Percentiles rank a stretch among this genome's conserved stretches.
These are phyloP conservation scores for Lactifluus echinatus DNA, from an alignment of 768 basidiomycete species.

Conservation along the genomic window DNA sequence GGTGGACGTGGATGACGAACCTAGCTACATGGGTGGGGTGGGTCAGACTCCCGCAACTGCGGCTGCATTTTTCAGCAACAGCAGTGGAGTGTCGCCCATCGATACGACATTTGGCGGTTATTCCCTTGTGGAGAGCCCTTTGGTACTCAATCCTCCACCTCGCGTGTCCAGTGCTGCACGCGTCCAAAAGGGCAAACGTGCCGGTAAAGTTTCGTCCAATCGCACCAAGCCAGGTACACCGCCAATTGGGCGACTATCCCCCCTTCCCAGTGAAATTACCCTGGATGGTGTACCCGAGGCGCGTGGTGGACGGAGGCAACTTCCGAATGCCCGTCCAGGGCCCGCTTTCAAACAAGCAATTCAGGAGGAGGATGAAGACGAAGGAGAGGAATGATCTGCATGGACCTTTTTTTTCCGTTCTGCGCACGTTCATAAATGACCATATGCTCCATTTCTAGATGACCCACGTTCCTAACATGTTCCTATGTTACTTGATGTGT, in stretches of 20 bases:
- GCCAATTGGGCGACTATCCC: constrained; percentile 51
- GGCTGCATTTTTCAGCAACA: constrained; percentile 5
- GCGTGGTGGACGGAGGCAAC: constrained; percentile 53
- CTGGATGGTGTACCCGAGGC: constrained; percentile 41
- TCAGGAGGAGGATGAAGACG: constrained; percentile 81
- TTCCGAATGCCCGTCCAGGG: constrained; percentile 51
- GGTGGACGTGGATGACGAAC: constrained; percentile 82
- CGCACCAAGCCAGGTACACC: constrained; percentile 49
- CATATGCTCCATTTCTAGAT: constrained; percentile 8
- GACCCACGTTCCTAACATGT: background rate
- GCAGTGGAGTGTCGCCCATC: constrained; percentile 11
- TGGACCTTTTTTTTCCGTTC: background rate
- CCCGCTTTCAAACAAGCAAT: constrained; percentile 64
- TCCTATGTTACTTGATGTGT: constrained; percentile 3
- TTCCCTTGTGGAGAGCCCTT: constrained; percentile 4
- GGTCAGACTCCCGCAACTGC: constrained; percentile 40
- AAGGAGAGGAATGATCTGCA: constrained; percentile 42
- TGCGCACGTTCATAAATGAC: background rate
- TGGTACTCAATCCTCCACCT: constrained; percentile 27
- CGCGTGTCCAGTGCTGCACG: constrained; percentile 18
- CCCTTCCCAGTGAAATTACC: constrained; percentile 43
- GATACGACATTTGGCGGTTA: constrained; percentile 9
- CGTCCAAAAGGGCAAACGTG: constrained; percentile 11
- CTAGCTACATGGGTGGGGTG: constrained; percentile 68
- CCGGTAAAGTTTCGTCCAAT: constrained; percentile 17